These are phyloP conservation scores for Ambrosiella cleistominuta DNA, from an alignment of 2,329 filamentous ascomycete species.

Conservation along the genomic window DNA sequence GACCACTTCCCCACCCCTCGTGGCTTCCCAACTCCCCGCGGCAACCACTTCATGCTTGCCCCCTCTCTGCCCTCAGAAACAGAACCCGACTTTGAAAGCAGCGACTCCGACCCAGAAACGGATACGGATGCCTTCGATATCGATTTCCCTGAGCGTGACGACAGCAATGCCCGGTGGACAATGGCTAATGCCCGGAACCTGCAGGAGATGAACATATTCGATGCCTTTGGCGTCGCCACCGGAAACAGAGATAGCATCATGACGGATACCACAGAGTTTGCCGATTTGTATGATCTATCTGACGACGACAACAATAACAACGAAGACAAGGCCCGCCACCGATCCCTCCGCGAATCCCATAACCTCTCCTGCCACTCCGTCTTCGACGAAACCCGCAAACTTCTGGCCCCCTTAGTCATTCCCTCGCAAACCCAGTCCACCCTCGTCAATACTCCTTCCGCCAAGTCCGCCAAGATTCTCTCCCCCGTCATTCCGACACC, in stretches of 20 bases:
- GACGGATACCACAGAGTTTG: slow-evolving; percentile 56
- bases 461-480: slow-evolving; percentile 18
- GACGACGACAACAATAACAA: slow-evolving; percentile 56
- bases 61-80: slow-evolving; percentile 36
- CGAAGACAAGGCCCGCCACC: slow-evolving; percentile 19
- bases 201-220: neutral
- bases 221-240: slow-evolving; percentile 2
- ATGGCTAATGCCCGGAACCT: neutral
- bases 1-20: slow-evolving; percentile 39
- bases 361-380: neutral
- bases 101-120: slow-evolving; percentile 18
- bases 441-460: slow-evolving; percentile 11
- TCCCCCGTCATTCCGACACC: slow-evolving; percentile 48
- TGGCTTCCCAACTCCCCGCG: slow-evolving; percentile 52
- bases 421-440: slow-evolving; percentile 21
- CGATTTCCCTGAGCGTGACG: slow-evolving; percentile 20
- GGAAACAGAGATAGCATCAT: slow-evolving; percentile 40
- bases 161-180: slow-evolving; percentile 15
- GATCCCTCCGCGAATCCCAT: slow-evolving; percentile 12
- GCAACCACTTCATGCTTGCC: slow-evolving; percentile 45
- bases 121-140: too few relatives aligned
- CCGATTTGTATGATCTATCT: slow-evolving; percentile 75
- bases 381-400: slow-evolving; percentile 1
- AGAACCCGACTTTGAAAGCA: slow-evolving; percentile 35
- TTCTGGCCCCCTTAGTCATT: slow-evolving; percentile 34